phyloP scores from a whole-genome alignment of 106 monocot genomes.

The Dendrobium officinale region DNA sequence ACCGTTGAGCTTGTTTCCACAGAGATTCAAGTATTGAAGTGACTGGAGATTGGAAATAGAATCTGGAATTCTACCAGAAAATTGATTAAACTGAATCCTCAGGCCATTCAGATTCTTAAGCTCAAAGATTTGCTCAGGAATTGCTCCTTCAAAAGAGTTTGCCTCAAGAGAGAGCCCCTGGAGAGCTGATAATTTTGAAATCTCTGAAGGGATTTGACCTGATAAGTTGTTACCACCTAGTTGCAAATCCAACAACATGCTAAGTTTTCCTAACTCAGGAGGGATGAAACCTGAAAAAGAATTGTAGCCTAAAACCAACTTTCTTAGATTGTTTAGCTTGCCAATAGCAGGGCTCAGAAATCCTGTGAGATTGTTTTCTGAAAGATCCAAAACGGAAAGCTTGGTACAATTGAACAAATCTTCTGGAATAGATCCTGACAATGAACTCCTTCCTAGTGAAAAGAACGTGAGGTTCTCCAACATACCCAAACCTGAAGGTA shows the following conservation, averaged over 20 bases:
- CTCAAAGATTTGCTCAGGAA: constrained; percentile 45
- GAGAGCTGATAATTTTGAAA: constrained; percentile 48
- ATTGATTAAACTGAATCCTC: constrained; percentile 31
- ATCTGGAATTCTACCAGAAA: constrained; percentile 47
- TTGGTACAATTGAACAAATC: constrained; percentile 62
- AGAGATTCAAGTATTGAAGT: constrained; percentile 57
- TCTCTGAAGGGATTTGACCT: constrained; percentile 46
- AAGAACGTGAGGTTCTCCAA: constrained; percentile 55
- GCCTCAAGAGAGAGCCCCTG: constrained; percentile 37
- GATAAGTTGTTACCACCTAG: constrained; percentile 42
- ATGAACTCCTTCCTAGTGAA: constrained; percentile 15
- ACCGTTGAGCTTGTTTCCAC: constrained; percentile 62
- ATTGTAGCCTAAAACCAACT: constrained; percentile 29
- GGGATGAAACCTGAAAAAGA: constrained; percentile 57
- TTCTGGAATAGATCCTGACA: constrained; percentile 59
- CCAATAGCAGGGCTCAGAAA: constrained; percentile 34
- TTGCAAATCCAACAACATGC: constrained; percentile 20
- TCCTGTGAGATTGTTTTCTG: constrained; percentile 45
- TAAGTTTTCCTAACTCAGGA: constrained; percentile 57
- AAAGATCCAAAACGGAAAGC: constrained; percentile 31
- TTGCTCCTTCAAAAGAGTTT: constrained; percentile 44
- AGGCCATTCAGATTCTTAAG: constrained; percentile 39
- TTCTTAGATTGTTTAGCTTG: constrained; percentile 29
- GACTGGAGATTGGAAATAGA: constrained; percentile 42
- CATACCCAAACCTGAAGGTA: constrained; percentile 50